phyloP scores from a whole-genome alignment of 78 protist species.

The Creolimax fragrantissima region DNA sequence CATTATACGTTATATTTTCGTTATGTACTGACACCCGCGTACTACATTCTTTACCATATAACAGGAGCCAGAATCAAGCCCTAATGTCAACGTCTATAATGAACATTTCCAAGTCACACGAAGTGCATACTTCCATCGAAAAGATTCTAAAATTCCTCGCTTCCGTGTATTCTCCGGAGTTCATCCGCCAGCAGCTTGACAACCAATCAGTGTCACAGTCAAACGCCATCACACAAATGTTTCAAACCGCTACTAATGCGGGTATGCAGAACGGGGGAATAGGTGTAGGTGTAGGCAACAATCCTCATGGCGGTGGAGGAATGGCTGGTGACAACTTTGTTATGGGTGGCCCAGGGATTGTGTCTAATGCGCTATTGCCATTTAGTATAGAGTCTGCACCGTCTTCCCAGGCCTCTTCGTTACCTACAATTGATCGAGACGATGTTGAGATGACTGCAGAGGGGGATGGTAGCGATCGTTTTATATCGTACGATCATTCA shows the following conservation, averaged over 20 bases:
- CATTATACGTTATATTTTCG: no score
- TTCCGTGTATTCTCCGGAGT: background rate
- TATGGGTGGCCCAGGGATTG: no score
- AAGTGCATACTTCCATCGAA: background rate
- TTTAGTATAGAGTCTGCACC: background rate
- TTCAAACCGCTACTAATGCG: background rate
- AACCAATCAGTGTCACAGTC: background rate
- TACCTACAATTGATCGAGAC: background rate
- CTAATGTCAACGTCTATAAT: background rate
- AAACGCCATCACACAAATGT: background rate
- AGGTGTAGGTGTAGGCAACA: no score
- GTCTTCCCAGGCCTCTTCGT: background rate
- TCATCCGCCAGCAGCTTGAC: slow-evolving; percentile 13
- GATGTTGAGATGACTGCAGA: background rate
- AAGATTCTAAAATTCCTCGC: slow-evolving; percentile 17
- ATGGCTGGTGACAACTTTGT: no score
- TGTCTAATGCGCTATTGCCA: background rate
- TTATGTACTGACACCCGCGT: no score
- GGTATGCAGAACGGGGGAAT: no score
- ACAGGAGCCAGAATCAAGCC: background rate
- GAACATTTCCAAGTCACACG: background rate
- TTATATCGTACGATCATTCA: background rate
- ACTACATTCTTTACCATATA: no score
- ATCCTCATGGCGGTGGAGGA: no score
- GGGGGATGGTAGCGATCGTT: background rate